Evolutionary conservation across 2,329 filamentous ascomycete species (phyloP), one percentile per base, ranked within the genome.

Genomic region (Zasmidium angulare): DNA sequence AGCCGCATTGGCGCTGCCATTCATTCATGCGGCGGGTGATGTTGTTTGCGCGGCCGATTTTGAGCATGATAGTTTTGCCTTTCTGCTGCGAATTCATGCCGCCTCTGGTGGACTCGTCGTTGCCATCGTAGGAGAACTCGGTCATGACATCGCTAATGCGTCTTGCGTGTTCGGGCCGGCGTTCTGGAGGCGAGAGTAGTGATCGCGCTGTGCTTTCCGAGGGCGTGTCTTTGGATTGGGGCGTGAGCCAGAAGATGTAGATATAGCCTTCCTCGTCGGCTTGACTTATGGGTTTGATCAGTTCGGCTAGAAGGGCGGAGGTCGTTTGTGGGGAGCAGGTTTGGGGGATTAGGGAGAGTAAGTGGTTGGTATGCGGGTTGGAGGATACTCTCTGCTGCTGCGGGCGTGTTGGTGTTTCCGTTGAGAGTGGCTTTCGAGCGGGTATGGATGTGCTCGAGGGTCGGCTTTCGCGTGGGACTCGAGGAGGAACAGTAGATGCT

Each of bases 161-260:
- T 21, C 71, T 65, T 6, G 54, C 48, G 47, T 61, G 47, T 9
- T 50, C 46, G 2, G 63, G 60, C 11, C 53, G 59, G n/a, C 52
- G 47, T 20, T 47, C 53, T 17, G 61, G 68, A 53, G 67, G 63
- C 6, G 72, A 57, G 17, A 76, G 65, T 2, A 75, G 61, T 1
- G 69, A 72, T 24, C 68, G 64, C 6, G 74, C 54, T 74, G 75
- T 47, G 2, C 71, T 68, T 22, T 76, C 46, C 88, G 80, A 78
- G 0, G 83, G 74, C 0, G 81, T 73, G 7, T 84, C 77, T 1
- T 81, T 82, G 36, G 84, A 80, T 29, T 91, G 87, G 1, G 69
- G 71, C 0, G 91, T 97, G 21, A 97, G 82, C 92, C 93, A 97
- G 81, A 98, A 99, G 75, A 99, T 96, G 82, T 99, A 99, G 66